phyloP scores from a whole-genome alignment of 1,284 basidiomycete species.

The Moniliophthora roreri region DNA sequence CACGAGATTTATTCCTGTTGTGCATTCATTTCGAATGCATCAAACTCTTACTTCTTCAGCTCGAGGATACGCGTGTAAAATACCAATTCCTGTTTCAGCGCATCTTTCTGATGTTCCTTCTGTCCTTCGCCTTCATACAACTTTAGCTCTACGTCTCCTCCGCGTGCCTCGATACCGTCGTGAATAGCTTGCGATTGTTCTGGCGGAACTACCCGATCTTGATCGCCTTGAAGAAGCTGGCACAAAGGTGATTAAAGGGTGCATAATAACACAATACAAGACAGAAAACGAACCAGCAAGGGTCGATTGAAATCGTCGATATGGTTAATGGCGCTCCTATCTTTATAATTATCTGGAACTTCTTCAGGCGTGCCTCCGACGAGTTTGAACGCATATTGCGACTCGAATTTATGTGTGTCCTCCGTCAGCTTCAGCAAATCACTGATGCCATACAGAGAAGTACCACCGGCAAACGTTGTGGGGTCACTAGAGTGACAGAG shows the following conservation, averaged over 20 bases:
- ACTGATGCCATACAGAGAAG: conserved; percentile 50
- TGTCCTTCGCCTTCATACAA: conserved; percentile 53
- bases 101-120: conserved; percentile 41
- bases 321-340: conserved; percentile 50
- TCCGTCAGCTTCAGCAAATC: conserved; percentile 48
- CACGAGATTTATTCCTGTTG: too few species aligned
- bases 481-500: conserved; percentile 7
- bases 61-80: conserved; percentile 40
- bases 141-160: conserved; percentile 48
- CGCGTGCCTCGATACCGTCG: conserved; percentile 37
- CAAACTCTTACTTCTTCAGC: too few species aligned
- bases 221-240: conserved; percentile 58
- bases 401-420: conserved; percentile 70
- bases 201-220: conserved; percentile 58
- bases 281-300: conserved; percentile 47
- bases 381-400: conserved; percentile 50
- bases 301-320: conserved; percentile 48
- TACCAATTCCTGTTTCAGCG: conserved; percentile 41
- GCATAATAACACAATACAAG: not conserved
- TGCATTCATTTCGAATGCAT: too few species aligned
- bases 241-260: too few species aligned
- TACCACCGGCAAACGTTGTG: conserved; percentile 43
- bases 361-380: conserved; percentile 52
- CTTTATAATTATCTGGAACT: conserved; percentile 48
- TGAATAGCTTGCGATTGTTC: conserved; percentile 51